Conservation (phyloP, 73 alveolate species). For the Uronychia setigera region DNA sequence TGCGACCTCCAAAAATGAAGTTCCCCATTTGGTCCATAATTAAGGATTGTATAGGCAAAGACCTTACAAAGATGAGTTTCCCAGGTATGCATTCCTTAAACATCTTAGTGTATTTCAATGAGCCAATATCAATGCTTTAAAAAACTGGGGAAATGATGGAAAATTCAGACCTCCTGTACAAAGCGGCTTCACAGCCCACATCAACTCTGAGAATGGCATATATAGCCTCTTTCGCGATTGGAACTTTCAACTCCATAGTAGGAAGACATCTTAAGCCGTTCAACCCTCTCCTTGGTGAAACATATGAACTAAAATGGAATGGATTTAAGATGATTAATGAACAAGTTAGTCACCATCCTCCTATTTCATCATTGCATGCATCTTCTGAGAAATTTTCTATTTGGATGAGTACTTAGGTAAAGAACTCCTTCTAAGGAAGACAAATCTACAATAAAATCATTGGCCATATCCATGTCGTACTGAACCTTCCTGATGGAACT, state of each 20-base stretch:
- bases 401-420: constrained; percentile 80
- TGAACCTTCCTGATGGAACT: constrained; percentile 76
- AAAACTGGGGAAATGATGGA: constrained; percentile 89
- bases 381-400: constrained; percentile 80
- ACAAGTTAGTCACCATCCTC: constrained; percentile 95
- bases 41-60: constrained; percentile 57
- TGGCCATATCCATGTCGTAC: constrained; percentile 76
- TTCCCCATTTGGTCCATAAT: constrained; percentile 51
- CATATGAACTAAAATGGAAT: constrained; percentile 83
- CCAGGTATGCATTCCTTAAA: too few species aligned
- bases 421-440: constrained; percentile 84
- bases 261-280: constrained; percentile 93
- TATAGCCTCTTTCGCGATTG: constrained; percentile 79
- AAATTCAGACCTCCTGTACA: constrained; percentile 72
- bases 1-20: constrained; percentile 29
- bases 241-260: constrained; percentile 72
- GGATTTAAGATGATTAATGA: constrained; percentile 79
- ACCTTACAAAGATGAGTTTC: constrained; percentile 67
- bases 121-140: constrained; percentile 94
- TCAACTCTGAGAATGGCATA: constrained; percentile 49
- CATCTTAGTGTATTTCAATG: constrained; percentile 93
- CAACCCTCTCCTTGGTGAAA: constrained; percentile 96
- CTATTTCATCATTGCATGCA: constrained; percentile 88
- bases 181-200: constrained; percentile 27
- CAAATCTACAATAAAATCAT: constrained; percentile 76